Evolutionary conservation across 2,329 filamentous ascomycete genomes (phyloP), one percentile per base, ranked within the genome.

Genomic region (Laburnicola sp.): DNA sequence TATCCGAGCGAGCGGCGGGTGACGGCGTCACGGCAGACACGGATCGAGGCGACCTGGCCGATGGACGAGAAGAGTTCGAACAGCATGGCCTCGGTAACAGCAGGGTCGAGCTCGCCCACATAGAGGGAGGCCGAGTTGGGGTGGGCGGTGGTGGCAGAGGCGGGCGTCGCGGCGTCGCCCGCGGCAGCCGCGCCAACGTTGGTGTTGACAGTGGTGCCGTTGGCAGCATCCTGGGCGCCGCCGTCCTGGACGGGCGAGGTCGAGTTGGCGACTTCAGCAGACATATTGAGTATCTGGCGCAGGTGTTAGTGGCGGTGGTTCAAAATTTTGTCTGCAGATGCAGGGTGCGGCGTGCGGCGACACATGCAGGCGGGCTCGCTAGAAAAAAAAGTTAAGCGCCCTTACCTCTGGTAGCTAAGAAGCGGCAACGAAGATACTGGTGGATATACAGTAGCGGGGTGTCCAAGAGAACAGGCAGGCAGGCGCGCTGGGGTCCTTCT

Each of bases 61-160:
- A 99, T 99, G 78, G 95, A 94, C 55, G 94, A 97, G 85, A 99
- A 99, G 60, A 99, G 89, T 86, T 99, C 94, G 78, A 97, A 99
- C 71, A 99, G 91, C 94, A 99, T 99, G 66, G 94, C 94, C 84
- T 99, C 94, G 61, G 94, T 99, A 75, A 99, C 94, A 57, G 91
- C 94, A 67, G 90, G 86, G 76, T 99, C 94, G 69, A 99, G 91
- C 82, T 99, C 94, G 76, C 94, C 94, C 65, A 99, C 94, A 76
- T 99, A 99, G 75, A 99, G 91, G 53, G 94, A 99, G 60, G 94
- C 94, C 46, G 94, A 97, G 76, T 95, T 93, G 75, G 91, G 89
- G 72, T 92, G 89, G 74, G 89, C 88, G 63, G 90, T 86, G 55
- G 80, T 78, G 58, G 83, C 80, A 59, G 91, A 87, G 77, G 79